phyloP scores from a whole-genome alignment of 176 grass and related monocot genomes.

The Stipa capillata region DNA sequence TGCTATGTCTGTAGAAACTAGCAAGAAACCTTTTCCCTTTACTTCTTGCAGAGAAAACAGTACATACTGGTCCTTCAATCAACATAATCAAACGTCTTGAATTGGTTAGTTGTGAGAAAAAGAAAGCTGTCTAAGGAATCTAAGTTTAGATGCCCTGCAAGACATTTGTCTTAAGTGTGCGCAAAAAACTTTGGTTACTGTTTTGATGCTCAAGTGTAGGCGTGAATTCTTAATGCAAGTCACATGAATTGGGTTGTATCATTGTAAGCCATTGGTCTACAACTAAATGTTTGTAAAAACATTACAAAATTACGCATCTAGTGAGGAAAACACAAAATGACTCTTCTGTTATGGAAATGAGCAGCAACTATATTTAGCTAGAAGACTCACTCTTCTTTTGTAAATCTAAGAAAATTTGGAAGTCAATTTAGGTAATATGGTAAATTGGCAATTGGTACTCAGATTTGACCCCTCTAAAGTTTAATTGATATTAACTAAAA shows the following conservation, averaged over 20 bases:
- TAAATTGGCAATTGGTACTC: too few species aligned
- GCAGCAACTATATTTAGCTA: background rate
- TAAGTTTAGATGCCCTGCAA: background rate
- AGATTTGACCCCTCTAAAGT: background rate
- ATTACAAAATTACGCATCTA: background rate
- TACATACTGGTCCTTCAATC: background rate
- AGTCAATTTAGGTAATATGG: background rate
- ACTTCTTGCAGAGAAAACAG: conserved; percentile 46
- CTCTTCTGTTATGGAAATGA: background rate
- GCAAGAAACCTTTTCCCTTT: conserved; percentile 53
- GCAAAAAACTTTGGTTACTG: background rate
- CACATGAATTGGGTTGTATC: background rate
- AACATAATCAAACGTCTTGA: background rate
- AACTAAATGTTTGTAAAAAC: background rate
- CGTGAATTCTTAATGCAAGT: background rate
- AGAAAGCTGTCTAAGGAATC: background rate
- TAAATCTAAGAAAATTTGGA: background rate
- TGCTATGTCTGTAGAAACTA: conserved; percentile 77
- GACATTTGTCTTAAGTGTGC: background rate
- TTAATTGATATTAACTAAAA: background rate
- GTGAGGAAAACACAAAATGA: background rate
- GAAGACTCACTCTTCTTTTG: background rate
- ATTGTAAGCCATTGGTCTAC: background rate
- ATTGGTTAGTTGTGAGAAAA: background rate
- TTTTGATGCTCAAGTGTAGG: background rate